A percentile compares a stretch with the other conserved stretches of the same genome.
phyloP scores from a whole-genome alignment of 306 rosid species.

The Dalbergia cultrata region DNA sequence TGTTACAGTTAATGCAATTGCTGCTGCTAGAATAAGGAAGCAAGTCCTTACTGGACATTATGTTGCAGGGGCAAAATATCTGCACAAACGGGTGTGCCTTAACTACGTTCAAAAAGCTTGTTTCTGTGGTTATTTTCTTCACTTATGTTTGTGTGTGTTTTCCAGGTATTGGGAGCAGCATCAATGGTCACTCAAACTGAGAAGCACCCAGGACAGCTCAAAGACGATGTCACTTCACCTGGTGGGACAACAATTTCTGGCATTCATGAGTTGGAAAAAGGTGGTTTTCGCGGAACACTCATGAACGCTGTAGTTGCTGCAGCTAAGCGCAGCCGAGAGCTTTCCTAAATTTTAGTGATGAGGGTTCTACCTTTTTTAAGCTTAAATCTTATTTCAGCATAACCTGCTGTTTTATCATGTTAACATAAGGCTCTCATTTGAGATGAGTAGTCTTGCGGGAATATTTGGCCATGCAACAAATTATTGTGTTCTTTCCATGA shows the following conservation, averaged over 20 bases:
- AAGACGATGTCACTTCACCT: conserved; percentile 88
- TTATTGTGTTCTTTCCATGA: not conserved
- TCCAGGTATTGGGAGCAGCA: conserved; percentile 92
- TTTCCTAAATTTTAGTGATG: conserved; percentile 50
- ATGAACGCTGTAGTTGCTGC: conserved; percentile 94
- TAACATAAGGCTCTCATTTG: conserved; percentile 9
- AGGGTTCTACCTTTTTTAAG: conserved; percentile 4
- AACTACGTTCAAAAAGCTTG: conserved; percentile 4
- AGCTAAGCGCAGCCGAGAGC: conserved; percentile 79
- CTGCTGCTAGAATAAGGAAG: conserved; percentile 28
- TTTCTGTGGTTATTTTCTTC: not conserved
- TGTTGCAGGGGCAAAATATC: conserved; percentile 4
- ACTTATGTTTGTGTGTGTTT: not conserved
- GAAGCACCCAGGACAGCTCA: conserved; percentile 90
- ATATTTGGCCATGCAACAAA: conserved; percentile 24
- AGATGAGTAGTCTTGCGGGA: conserved; percentile 21
- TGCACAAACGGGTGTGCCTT: not conserved
- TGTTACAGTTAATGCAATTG: conserved; percentile 10
- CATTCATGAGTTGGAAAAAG: conserved; percentile 88
- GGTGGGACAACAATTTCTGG: conserved; percentile 94
- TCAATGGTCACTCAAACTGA: conserved; percentile 69
- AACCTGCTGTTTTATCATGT: conserved; percentile 16
- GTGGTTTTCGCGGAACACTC: conserved; percentile 88
- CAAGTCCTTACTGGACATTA: conserved; percentile 6
- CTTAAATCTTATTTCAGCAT: not conserved